These are phyloP conservation scores for Claviceps maximensis DNA, from an alignment of 2,329 filamentous ascomycete species.

Conservation along the genomic window DNA sequence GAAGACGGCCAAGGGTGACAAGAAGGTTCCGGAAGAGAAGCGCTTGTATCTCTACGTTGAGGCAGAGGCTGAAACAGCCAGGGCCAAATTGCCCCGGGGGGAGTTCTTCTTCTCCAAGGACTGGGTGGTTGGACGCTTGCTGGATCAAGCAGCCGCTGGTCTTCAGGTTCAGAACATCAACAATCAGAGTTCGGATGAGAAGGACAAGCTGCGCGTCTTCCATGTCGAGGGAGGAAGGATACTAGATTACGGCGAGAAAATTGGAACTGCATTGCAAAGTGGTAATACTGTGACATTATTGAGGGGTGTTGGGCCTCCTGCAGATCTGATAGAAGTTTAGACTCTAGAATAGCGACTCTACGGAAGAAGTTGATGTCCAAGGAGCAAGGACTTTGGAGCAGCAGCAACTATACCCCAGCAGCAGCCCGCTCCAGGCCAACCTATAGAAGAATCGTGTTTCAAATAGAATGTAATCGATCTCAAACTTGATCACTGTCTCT, in stretches of 20 bases:
- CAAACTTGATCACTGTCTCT: not conserved
- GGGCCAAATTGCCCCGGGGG: conserved; percentile 68
- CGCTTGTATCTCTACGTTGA: conserved; percentile 85
- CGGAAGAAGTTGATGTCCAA: not conserved
- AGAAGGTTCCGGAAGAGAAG: conserved; percentile 66
- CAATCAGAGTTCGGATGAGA: conserved; percentile 62
- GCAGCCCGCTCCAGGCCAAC: too few relatives aligned
- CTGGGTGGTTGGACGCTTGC: conserved; percentile 76
- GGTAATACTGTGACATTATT: conserved; percentile 87
- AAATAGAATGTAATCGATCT: not conserved
- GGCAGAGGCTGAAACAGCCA: conserved; percentile 75
- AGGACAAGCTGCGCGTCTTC: conserved; percentile 73
- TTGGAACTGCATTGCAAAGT: conserved; percentile 58
- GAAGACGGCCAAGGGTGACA: conserved; percentile 79
- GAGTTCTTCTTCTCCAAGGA: conserved; percentile 71
- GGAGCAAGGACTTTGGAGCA: not conserved
- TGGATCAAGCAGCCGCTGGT: conserved; percentile 65
- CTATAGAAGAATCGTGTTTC: not conserved
- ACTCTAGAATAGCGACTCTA: not conserved
- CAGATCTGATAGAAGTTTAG: conserved; percentile 49
- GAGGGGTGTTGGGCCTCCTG: conserved; percentile 69
- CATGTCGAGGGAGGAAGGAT: conserved; percentile 83
- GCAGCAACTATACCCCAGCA: not conserved
- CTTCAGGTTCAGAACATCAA: conserved; percentile 76
- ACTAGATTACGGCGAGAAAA: conserved; percentile 77